Base-by-base conservation (phyloP, 2,329 filamentous ascomycete species). In the Paecilomyces sp. region DNA sequence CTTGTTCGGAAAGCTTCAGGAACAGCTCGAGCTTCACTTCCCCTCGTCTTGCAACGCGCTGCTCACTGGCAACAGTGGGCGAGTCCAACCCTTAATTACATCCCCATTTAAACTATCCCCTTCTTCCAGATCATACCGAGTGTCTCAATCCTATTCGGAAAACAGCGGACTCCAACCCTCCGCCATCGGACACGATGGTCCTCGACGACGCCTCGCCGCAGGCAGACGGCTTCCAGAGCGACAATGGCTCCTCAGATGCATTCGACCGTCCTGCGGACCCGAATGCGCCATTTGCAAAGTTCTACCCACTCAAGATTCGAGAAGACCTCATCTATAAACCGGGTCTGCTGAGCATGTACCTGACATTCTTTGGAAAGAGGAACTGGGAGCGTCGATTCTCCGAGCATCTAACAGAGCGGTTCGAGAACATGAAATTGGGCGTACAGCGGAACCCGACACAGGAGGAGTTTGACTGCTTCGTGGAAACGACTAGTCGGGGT, bases 391-490 rank as follows among this genome's bases (percentile, higher is more conserved):
- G 34, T 8, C 60, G 36, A 25, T 55, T 62, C 50, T 56, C 63
- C 1, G 58, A 53, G 13, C 12, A 18, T 15, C 15, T 61, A 65
- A 47, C 31, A 4, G 36, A 63, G 1, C 66, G 67, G 7, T 57
- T 72, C 1, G 66, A 69, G 15, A 62, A 64, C 11, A 60, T 58
- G 15, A 64, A 65, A 22, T 60, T 67, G 18, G 9, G 69, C 4
- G 59, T 69, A 1, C 64, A 68, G 28, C 69, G 74, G 9, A 24
- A 58, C 6, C 66, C 67, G 2, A 73, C 70, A 1, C 74, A 76
- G 58, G 66, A 69, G 8, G 74, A 76, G 57, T 54, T 74, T 24
- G 73, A 76, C 61, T 68, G 67, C 22, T 64, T 73, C 36, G 65
- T 70, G 22, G 59, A 62, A n/a, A 61, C 65, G 51, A 47, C 57